Percentiles rank a stretch among this genome's conserved stretches.
phyloP scores from a whole-genome alignment of 345 rosid species.

The Microcos paniculata region DNA sequence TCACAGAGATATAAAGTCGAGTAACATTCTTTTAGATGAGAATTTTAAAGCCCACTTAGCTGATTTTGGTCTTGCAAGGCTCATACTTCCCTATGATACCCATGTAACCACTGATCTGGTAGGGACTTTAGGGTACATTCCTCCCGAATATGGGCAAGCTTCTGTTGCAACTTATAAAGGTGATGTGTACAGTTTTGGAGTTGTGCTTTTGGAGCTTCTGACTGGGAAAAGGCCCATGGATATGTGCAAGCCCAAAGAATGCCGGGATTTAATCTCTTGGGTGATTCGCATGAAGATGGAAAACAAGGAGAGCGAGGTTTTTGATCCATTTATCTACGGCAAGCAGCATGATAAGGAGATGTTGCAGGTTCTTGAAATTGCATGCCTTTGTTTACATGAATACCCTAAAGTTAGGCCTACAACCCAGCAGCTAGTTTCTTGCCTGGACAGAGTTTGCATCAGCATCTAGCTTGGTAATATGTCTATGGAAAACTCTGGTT shows the following conservation, averaged over 20 bases:
- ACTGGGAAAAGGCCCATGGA: slow-evolving; percentile 88
- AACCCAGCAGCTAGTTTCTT: slow-evolving; percentile 62
- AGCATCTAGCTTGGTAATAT: slow-evolving; percentile 16
- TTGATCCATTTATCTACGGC: slow-evolving; percentile 54
- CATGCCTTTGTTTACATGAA: slow-evolving; percentile 64
- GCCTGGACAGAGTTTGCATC: slow-evolving; percentile 47
- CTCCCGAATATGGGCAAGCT: slow-evolving; percentile 86
- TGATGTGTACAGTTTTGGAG: slow-evolving; percentile 87
- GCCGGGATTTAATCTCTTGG: slow-evolving; percentile 69
- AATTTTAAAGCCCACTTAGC: slow-evolving; percentile 81
- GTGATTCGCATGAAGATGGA: slow-evolving; percentile 65
- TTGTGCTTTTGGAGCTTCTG: slow-evolving; percentile 84
- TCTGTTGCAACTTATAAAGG: slow-evolving; percentile 85
- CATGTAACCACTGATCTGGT: slow-evolving; percentile 87
- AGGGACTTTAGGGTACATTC: slow-evolving; percentile 86
- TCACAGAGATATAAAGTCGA: slow-evolving; percentile 82
- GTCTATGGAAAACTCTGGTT: slow-evolving; percentile 9
- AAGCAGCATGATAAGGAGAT: slow-evolving; percentile 65
- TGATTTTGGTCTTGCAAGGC: slow-evolving; percentile 87
- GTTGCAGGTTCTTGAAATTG: slow-evolving; percentile 58
- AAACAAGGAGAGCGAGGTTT: slow-evolving; percentile 61
- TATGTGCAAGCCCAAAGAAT: slow-evolving; percentile 70
- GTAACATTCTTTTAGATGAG: slow-evolving; percentile 77
- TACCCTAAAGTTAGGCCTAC: slow-evolving; percentile 69
- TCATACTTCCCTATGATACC: slow-evolving; percentile 68